Evolutionary conservation across 352 stramenopile genomes (phyloP), one percentile per base, ranked within the genome.

Genomic region (Elongisporangium anandrum): DNA sequence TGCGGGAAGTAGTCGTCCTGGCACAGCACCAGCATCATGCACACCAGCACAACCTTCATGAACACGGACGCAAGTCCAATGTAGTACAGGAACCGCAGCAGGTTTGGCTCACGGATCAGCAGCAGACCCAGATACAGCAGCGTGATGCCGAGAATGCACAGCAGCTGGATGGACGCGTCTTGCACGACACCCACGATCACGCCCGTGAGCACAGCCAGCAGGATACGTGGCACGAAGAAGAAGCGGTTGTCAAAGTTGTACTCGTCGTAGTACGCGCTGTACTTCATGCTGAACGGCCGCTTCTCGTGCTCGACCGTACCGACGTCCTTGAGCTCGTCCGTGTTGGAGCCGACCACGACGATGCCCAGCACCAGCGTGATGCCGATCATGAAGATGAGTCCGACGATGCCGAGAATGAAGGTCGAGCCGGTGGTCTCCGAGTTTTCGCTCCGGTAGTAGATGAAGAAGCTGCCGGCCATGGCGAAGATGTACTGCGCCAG

Each of bases 231-330:
- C 21, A 94, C 72, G 60, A 96, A 96, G 65, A 96, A 96, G 64
- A 88, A 94, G 17, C 87, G 85, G 62, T 96, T 94, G 61, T 92
- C 80, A 34, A 91, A 92, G 68, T 93, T 94, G 78, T 92, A 94
- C 76, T 94, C 85, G 57, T 94, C 85, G 54, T 94, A 96, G 73
- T 92, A 93, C 17, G 80, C 75, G 54, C 87, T 82, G 72, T 94
- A 96, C 72, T 90, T 92, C 61, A 64, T 73, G 22, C 79, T 90
- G 64, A 94, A 92, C 17, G 80, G 64, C 0, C 82, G 83, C 41
- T 94, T 73, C 54, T 90, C 78, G 59, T 96, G 85, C 57, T 87
- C 82, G 52, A 77, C 78, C 4, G 85, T 88, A 9, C 85, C 85
- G 16, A 95, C 53, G 56, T 96, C 87, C 23, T 77, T 68, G 21